Evolutionary conservation across 2,329 filamentous ascomycete genomes (phyloP).

Genomic region (Claviceps spartinae): DNA sequence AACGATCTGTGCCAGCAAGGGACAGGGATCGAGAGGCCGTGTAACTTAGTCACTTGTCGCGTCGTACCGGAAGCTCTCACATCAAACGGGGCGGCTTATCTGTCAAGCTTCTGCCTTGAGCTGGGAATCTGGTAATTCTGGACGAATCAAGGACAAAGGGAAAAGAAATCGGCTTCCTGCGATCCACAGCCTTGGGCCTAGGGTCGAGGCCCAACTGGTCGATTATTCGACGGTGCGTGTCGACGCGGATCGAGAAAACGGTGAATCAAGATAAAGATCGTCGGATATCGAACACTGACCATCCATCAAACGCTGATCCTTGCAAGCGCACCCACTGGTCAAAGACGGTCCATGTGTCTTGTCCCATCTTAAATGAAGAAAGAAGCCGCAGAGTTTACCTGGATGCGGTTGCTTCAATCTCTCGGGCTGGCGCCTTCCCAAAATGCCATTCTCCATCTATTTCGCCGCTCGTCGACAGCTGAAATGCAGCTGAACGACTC

Average conservation of each 20-base stretch:
- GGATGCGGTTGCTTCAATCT: constrained; percentile 17
- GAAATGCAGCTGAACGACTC: constrained; percentile 6
- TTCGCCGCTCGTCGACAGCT: constrained; percentile 16
- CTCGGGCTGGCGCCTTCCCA: constrained; percentile 18
- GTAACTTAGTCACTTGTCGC: neutral
- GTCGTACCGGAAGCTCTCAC: neutral
- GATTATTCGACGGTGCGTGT: neutral
- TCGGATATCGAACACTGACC: no score
- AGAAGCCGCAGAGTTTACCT: neutral
- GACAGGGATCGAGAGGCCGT: neutral
- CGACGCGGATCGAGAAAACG: neutral
- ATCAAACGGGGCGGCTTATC: neutral
- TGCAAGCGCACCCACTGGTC: neutral
- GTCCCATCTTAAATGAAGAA: neutral
- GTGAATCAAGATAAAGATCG: no score
- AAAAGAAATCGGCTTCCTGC: neutral
- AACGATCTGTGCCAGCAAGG: no score
- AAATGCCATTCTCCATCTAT: constrained; percentile 18
- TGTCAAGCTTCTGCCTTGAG: no score
- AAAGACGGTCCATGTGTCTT: no score
- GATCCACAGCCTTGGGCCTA: no score
- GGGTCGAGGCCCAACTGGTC: neutral
- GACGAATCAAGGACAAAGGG: neutral
- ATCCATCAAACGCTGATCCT: no score
- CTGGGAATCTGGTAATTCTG: no score